A percentile compares a stretch with the other conserved stretches of the same genome.
Evolutionary conservation across 1,284 basidiomycete genomes (phyloP).

Genomic region (Vanrija humicola): DNA sequence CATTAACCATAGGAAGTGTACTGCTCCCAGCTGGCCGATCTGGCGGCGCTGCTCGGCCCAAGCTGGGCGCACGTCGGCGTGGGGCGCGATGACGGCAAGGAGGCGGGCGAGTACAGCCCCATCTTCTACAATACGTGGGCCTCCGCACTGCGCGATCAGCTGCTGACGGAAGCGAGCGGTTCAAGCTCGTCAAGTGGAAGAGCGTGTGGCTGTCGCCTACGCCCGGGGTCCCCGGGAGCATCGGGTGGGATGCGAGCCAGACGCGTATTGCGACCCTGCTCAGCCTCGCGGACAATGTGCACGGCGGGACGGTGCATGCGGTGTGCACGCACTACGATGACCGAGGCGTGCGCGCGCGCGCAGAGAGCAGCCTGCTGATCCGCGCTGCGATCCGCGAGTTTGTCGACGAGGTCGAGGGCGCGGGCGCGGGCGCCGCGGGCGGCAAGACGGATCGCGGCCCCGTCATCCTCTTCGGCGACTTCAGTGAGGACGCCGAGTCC

Average conservation of each 20-base stretch:
- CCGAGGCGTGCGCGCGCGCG: conserved; percentile 31
- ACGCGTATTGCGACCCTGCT: conserved; percentile 44
- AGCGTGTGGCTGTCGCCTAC: conserved; percentile 43
- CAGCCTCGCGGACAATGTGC: conserved; percentile 21
- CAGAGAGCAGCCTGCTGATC: conserved; percentile 38
- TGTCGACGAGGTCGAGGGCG: conserved; percentile 24
- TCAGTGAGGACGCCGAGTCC: conserved; percentile 30
- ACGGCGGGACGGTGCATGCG: conserved; percentile 29
- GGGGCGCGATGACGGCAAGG: conserved; percentile 59
- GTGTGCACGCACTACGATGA: conserved; percentile 48
- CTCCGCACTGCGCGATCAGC: no score
- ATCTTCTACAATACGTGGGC: conserved; percentile 59
- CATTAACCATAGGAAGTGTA: conserved; percentile 54
- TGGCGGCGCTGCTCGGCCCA: conserved; percentile 56
- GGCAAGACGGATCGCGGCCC: conserved; percentile 10
- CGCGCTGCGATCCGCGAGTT: conserved; percentile 29
- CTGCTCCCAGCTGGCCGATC: conserved; percentile 59
- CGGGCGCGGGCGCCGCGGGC: neutral
- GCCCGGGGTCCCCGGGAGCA: conserved; percentile 35
- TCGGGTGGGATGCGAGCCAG: conserved; percentile 46
- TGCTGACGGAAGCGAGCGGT: conserved; percentile 3
- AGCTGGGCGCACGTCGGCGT: conserved; percentile 60
- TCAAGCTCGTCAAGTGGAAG: conserved; percentile 22
- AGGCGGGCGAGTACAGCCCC: conserved; percentile 61
- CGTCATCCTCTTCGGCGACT: conserved; percentile 43